Evolutionary conservation across 2,329 filamentous ascomycete species (phyloP), one percentile per base, ranked within the genome.

Genomic region (Penicillium aurantiogriseum): DNA sequence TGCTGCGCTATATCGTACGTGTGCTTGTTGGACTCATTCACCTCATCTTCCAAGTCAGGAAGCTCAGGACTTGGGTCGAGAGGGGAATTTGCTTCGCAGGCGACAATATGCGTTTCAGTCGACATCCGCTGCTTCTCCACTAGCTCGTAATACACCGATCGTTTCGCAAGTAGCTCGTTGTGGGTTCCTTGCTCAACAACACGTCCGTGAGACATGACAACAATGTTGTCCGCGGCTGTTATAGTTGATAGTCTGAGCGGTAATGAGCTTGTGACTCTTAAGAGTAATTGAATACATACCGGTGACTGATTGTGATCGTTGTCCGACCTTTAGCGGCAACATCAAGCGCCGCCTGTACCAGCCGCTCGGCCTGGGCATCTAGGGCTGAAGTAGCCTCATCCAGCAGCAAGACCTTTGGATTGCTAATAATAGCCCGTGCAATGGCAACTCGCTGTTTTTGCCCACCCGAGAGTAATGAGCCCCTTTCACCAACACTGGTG

Each of bases 361-460:
- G 89, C 42, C 91, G 91, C 77, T 99, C 93, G 0, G 91, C 94
- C 71, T 94, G 93, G 19, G 93, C 96, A 70, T 99, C 94, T 0
- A 99, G 82, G 4, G 92, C 92, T 38, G 90, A 94, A 0, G 94
- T 99, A 5, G 94, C 94, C 74, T 99, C 94, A 64, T 99, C 94
- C 5, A 99, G 86, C 0, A 99, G 83, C 1, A 99, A 82, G 68
- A 99, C 87, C 77, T 92, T 95, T 0, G 92, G 92, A 66, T 97
- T 90, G 19, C 89, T 93, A 31, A 97, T 91, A 56, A 97, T 85
- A 38, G 92, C 92, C 68, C 92, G 83, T 7, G 93, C 92, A 74
- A 97, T 97, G 11, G 93, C 92, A 70, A 97, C 94, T 65, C 94
- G 90, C 76, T 97, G 94, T 75, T 96, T 96, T 76, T 99, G 94